A percentile compares a stretch with the other conserved stretches of the same genome.
Conservation (phyloP, 1,139 yeast species). For the Pneumocystis canis region DNA sequence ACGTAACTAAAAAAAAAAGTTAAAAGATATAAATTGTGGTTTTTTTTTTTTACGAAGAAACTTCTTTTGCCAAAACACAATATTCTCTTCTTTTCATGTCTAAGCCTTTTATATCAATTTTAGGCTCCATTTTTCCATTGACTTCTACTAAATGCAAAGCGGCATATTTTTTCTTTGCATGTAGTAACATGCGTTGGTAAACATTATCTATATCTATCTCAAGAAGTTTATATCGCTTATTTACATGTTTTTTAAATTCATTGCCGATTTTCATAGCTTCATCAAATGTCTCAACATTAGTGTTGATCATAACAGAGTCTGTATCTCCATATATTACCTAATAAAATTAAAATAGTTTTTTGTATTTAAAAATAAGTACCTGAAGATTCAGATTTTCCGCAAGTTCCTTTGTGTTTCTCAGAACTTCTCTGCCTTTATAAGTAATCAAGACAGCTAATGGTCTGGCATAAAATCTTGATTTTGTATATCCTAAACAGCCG, state of each 20-base stretch:
- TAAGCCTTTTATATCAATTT: constrained; percentile 83
- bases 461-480: constrained; percentile 87
- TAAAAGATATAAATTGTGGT: neutral
- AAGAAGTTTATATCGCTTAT: constrained; percentile 69
- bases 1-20: constrained; percentile 35
- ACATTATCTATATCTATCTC: constrained; percentile 95
- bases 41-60: constrained; percentile 32
- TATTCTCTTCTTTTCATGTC: constrained; percentile 96
- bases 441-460: constrained; percentile 95
- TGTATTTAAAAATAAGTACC: neutral
- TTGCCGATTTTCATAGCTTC: constrained; percentile 78
- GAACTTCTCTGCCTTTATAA: constrained; percentile 86
- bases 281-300: constrained; percentile 51
- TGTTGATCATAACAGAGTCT: constrained; percentile 97
- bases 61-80: constrained; percentile 82
- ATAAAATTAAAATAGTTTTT: neutral
- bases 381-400: constrained; percentile 73
- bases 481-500: constrained; percentile 90
- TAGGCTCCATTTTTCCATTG: constrained; percentile 35
- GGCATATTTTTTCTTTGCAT: constrained; percentile 97
- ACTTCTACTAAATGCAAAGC: constrained; percentile 50
- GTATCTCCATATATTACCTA: constrained; percentile 93
- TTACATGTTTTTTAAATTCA: constrained; percentile 69
- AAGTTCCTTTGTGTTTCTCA: constrained; percentile 81
- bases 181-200: constrained; percentile 68